Conservation (phyloP, 371 early-diverging fungal species). For the Dipsacomyces acuminosporus region DNA sequence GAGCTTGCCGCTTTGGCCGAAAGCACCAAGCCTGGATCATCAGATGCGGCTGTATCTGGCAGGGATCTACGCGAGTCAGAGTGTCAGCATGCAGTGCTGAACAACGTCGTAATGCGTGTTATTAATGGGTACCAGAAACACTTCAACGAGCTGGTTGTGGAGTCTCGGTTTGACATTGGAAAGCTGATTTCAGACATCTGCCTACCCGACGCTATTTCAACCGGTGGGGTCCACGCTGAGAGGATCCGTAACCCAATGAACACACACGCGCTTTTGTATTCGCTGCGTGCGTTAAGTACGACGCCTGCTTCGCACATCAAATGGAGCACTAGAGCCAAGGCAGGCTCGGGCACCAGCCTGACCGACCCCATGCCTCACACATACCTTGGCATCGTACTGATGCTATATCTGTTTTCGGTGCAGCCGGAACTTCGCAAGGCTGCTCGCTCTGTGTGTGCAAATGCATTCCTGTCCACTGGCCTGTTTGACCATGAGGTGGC, state of each 20-base stretch:
- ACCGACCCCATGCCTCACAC: conserved; percentile 16
- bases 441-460: conserved; percentile 14
- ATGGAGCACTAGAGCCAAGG: conserved; percentile 19
- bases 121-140: conserved; percentile 37
- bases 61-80: conserved; percentile 10
- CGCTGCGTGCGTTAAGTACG: conserved; percentile 15
- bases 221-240: background rate
- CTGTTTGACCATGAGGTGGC: conserved; percentile 31
- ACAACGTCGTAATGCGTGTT: conserved; percentile 32
- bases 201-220: conserved; percentile 7
- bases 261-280: conserved; percentile 21
- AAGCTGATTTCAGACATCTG: conserved; percentile 18
- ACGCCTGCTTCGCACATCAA: conserved; percentile 13
- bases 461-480: conserved; percentile 23
- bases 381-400: conserved; percentile 16
- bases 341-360: background rate
- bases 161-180: conserved; percentile 34
- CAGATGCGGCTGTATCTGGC: background rate
- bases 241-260: conserved; percentile 16
- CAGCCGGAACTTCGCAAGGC: conserved; percentile 29
- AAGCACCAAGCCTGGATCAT: background rate
- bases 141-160: conserved; percentile 25
- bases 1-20: conserved; percentile 6
- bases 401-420: conserved; percentile 20
- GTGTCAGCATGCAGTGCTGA: conserved; percentile 19